A percentile compares a stretch with the other conserved stretches of the same genome.
phyloP scores from a whole-genome alignment of 495 filamentous ascomycete genomes.

The Neurospora sp. region DNA sequence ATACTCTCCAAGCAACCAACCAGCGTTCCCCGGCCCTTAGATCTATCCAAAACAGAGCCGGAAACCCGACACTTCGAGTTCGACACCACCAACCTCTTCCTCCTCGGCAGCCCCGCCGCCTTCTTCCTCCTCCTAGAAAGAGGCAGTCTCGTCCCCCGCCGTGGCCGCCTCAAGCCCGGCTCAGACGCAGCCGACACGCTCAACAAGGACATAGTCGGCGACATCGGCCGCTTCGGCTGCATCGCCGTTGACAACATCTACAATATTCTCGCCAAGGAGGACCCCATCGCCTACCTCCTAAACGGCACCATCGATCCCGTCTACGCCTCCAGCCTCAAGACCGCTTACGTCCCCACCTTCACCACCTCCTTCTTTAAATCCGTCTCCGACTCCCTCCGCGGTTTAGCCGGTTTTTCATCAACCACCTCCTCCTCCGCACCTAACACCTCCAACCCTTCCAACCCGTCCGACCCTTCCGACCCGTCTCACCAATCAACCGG shows the following conservation, averaged over 20 bases:
- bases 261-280: constrained; percentile 65
- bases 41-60: constrained; percentile 35
- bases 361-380: constrained; percentile 56
- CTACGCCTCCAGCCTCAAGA: constrained; percentile 67
- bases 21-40: constrained; percentile 34
- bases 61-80: constrained; percentile 75
- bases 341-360: constrained; percentile 66
- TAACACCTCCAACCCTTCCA: neutral
- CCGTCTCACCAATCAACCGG: neutral
- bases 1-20: constrained; percentile 85
- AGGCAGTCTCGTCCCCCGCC: constrained; percentile 69
- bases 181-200: constrained; percentile 50
- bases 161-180: constrained; percentile 63
- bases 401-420: constrained; percentile 21
- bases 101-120: constrained; percentile 83
- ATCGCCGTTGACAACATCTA: constrained; percentile 92
- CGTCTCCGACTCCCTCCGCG: constrained; percentile 54
- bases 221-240: constrained; percentile 74
- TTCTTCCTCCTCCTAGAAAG: constrained; percentile 90
- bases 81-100: constrained; percentile 78
- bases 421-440: constrained; percentile 4
- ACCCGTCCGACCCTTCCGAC: neutral
- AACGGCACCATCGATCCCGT: constrained; percentile 79
- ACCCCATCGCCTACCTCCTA: constrained; percentile 78
- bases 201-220: constrained; percentile 58